Evolutionary conservation across 2,329 filamentous ascomycete genomes (phyloP).

Genomic region (Daldinia eschscholtzii): DNA sequence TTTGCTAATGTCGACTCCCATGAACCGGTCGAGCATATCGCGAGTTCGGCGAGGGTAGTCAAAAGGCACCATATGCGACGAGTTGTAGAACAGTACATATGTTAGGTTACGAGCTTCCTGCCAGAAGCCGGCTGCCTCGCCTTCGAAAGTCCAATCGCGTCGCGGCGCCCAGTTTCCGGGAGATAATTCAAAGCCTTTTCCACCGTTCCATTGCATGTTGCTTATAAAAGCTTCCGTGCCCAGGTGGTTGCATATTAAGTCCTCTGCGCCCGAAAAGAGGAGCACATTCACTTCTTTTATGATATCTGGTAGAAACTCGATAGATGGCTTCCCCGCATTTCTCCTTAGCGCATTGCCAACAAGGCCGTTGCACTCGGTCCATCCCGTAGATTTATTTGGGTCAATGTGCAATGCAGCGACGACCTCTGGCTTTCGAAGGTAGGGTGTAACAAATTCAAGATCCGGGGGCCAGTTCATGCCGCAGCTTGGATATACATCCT

Average conservation of each 20-base stretch:
- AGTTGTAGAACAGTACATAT: slow-evolving; percentile 95
- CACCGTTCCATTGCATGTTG: slow-evolving; percentile 92
- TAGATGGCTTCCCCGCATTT: slow-evolving; percentile 77
- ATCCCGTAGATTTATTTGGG: slow-evolving; percentile 83
- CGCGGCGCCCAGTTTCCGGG: slow-evolving; percentile 93
- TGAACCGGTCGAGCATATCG: slow-evolving; percentile 98
- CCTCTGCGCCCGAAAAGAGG: slow-evolving; percentile 92
- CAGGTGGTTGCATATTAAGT: slow-evolving; percentile 96
- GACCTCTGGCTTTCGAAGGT: slow-evolving; percentile 86
- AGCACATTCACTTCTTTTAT: slow-evolving; percentile 82
- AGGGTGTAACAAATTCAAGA: slow-evolving; percentile 80
- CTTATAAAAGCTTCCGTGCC: slow-evolving; percentile 93
- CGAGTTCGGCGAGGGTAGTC: slow-evolving; percentile 87
- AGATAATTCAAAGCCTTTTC: slow-evolving; percentile 88
- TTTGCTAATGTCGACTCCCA: slow-evolving; percentile 89
- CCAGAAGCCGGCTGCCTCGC: slow-evolving; percentile 88
- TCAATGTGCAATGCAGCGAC: slow-evolving; percentile 84
- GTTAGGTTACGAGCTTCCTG: slow-evolving; percentile 95
- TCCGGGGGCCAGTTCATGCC: slow-evolving; percentile 99
- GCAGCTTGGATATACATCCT: slow-evolving; percentile 83
- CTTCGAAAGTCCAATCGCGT: slow-evolving; percentile 93
- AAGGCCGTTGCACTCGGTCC: slow-evolving; percentile 88
- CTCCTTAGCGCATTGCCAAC: slow-evolving; percentile 80
- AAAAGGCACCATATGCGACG: slow-evolving; percentile 98
- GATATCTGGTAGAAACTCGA: slow-evolving; percentile 81